A percentile compares a stretch with the other conserved stretches of the same genome.
phyloP scores from a whole-genome alignment of 2,329 filamentous ascomycete species.

The Cladosporium sphaerospermum region DNA sequence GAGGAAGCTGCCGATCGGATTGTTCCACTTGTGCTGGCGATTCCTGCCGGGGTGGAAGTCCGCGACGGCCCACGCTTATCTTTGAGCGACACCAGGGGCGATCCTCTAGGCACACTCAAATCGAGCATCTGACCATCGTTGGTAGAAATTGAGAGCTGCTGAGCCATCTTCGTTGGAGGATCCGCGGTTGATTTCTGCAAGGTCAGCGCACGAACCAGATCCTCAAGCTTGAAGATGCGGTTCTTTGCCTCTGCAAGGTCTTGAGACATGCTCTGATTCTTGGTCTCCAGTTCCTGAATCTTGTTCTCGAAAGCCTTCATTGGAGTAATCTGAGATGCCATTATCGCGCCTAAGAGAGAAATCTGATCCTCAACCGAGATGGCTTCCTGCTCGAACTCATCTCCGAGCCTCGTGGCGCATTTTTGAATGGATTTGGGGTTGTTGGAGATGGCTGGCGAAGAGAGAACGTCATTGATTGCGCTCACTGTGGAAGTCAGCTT shows the following conservation, averaged over 20 bases:
- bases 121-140: constrained; percentile 17
- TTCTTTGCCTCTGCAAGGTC: constrained; percentile 4
- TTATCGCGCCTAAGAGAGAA: background rate
- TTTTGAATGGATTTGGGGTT: background rate
- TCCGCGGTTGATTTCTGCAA: constrained; percentile 10
- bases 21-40: background rate
- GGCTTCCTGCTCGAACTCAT: constrained; percentile 4
- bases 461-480: background rate
- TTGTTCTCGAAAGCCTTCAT: too few species aligned
- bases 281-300: background rate
- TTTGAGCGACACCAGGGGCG: background rate
- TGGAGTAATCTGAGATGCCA: background rate
- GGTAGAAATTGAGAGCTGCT: constrained; percentile 17
- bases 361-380: constrained; percentile 4
- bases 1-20: background rate
- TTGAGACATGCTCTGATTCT: background rate
- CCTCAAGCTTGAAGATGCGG: constrained; percentile 17
- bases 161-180: constrained; percentile 11
- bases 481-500: background rate
- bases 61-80: background rate
- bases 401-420: background rate
- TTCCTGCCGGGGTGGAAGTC: background rate
- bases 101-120: constrained; percentile 21
- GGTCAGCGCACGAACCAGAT: constrained; percentile 20
- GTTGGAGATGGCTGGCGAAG: background rate